Conservation (phyloP, 2,329 filamentous ascomycete genomes). For the Ophiostoma quercus region DNA sequence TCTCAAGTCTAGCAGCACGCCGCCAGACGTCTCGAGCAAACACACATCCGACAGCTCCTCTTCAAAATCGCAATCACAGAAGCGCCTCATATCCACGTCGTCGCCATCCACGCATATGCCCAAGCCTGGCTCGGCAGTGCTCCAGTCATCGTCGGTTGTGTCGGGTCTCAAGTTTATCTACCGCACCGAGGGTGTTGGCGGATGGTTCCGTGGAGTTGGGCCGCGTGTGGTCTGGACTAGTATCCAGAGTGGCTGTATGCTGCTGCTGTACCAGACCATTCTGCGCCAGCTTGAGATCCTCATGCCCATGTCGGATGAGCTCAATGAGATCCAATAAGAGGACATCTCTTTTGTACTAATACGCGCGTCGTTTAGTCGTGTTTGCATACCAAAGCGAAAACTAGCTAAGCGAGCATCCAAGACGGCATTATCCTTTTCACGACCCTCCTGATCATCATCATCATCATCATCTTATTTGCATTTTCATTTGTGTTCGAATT, state of each 20-base stretch:
- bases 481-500: not conserved
- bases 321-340: conserved; percentile 14
- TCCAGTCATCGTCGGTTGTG: conserved; percentile 86
- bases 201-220: conserved; percentile 92
- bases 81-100: conserved; percentile 78
- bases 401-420: not conserved
- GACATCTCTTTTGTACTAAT: not conserved
- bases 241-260: conserved; percentile 93
- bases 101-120: conserved; percentile 79
- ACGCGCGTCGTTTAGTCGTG: not conserved
- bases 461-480: not conserved
- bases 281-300: conserved; percentile 66
- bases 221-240: conserved; percentile 94
- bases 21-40: conserved; percentile 22
- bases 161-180: conserved; percentile 84
- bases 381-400: not conserved
- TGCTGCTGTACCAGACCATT: conserved; percentile 88
- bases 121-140: conserved; percentile 68
- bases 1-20: conserved; percentile 20
- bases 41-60: conserved; percentile 28
- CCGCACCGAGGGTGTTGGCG: conserved; percentile 76
- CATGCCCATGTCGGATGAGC: conserved; percentile 34
- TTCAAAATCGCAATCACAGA: conserved; percentile 41
- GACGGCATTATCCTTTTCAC: not conserved
- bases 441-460: not conserved